Evolutionary conservation across 2,329 filamentous ascomycete species (phyloP), one percentile per base, ranked within the genome.

Genomic region (Stemphylium beticola): DNA sequence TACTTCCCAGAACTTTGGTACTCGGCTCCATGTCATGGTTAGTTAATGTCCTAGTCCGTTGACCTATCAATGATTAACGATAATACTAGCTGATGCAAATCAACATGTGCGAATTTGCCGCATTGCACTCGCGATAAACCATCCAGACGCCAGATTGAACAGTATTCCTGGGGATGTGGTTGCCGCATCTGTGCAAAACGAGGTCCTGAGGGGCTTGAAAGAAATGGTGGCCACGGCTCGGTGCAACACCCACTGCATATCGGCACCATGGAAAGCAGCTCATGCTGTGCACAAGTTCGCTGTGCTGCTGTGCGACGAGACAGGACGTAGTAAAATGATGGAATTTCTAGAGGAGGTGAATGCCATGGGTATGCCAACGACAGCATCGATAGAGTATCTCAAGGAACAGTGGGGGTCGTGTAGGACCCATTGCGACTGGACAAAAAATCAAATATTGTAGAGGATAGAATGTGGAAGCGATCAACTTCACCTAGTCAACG

Each of bases 341-440:
- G 40, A 60, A 29, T 67, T 65, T 40, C 41, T 67, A 15, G 58
- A 64, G 18, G 62, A 65, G 38, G 57, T 58, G 10, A 55, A 64
- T 3, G 38, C 40, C 31, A 51, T 55, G 32, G 60, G 57, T 9
- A 65, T 60, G 56, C 48, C 58, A 40, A 65, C 60, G 15, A 31
- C 48, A 18, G 20, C 42, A 17, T 52, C 61, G 10, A 48, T 62
- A 34, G 41, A 54, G 15, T 29, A 49, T 49, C 42, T 65, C 17
- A 53, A 38, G 29, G 47, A 48, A 26, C 47, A 61, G 22, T 64
- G 64, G 62, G 46, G 38, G 8, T 62, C 58, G 58, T 31, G 32
- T 1, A 29, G 24, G 31, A 44, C n/a, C 14, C 31, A 24, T 18
- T 24, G 31, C 29, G 42, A 32, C 37, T 29, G 34, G 40, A 48